These are phyloP conservation scores for Lasiodiplodia citricola DNA, from an alignment of 2,329 filamentous ascomycete species.

Conservation along the genomic window DNA sequence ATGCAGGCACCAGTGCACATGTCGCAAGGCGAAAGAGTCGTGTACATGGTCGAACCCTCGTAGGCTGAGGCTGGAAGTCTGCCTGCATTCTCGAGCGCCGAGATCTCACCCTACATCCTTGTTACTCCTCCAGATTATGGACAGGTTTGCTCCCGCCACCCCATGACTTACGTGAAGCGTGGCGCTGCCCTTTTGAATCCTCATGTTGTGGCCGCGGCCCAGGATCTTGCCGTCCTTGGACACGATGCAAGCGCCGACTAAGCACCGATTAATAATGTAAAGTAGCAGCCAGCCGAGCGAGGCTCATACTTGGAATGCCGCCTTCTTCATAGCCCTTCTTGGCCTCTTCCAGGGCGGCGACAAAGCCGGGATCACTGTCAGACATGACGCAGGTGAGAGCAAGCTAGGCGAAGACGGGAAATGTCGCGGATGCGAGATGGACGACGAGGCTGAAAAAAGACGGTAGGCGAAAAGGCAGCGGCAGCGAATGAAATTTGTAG, in stretches of 20 bases:
- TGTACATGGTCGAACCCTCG: conserved; percentile 79
- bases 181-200: conserved; percentile 72
- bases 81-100: conserved; percentile 75
- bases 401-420: background rate
- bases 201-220: conserved; percentile 75
- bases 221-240: conserved; percentile 71
- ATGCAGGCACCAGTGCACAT: conserved; percentile 83
- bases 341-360: conserved; percentile 63
- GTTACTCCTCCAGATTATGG: conserved; percentile 11
- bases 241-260: conserved; percentile 65
- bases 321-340: conserved; percentile 61
- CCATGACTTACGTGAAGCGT: conserved; percentile 68
- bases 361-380: conserved; percentile 54
- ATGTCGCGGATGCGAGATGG: background rate
- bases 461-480: background rate
- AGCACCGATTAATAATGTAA: conserved; percentile 29
- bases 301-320: conserved; percentile 54
- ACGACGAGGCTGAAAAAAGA: conserved; percentile 1
- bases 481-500: conserved; percentile 10
- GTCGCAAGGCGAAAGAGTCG: conserved; percentile 77
- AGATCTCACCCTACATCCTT: conserved; percentile 69
- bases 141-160: conserved; percentile 20
- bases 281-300: background rate
- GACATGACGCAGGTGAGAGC: conserved; percentile 22
- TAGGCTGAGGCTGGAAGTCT: conserved; percentile 73